Evolutionary conservation across 129 eudicot genomes (phyloP), one percentile per base, ranked within the genome.

Genomic region (Deinandra increscens): DNA sequence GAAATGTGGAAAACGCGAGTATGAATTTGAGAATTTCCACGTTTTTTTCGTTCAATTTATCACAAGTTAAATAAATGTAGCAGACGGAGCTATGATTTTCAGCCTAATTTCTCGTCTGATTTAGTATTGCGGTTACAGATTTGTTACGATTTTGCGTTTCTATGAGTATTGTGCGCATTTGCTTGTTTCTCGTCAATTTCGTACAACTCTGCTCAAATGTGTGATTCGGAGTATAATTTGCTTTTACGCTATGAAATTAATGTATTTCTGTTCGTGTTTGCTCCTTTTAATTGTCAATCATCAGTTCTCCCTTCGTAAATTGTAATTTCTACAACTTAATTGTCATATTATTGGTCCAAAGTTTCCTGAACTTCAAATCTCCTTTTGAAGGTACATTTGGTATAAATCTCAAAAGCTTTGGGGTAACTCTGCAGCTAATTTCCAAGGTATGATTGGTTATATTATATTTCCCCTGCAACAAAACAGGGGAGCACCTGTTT

Each of bases 381-480:
- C 39, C 5, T 36, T 36, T 36, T 36, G 39, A 4, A 26, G 31
- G 5, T 36, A 36, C 4, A 36, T 1, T 7, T 36, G 39, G 6
- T 36, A 4, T 36, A 36, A 36, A 36, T 31, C 59, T 58, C 44
- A 22, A 23, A 26, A 59, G 44, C 61, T 78, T 70, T 8, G 18
- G 14, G 18, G 14, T 19, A 4, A 15, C 1, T 36, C 34, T 17
- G 51, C 71, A 44, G 46, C 46, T 46, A 46, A 48, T 31, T 14
- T 68, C 49, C 49, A 71, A 71, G 69, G 70, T 64, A 31, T 66
- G 63, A 44, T 60, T 36, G 38, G 29, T 19, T 19, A 36, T 49
- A 36, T 61, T 4, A 5, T 2, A 2, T 33, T 5, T n/a, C n/a
- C 6, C 39, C 39, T 36, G 7, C 1, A 36, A 36, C 7, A 36